These are phyloP conservation scores for Stagonosporopsis cucurbitacearum DNA, from an alignment of 2,329 filamentous ascomycete genomes.

Conservation along the genomic window DNA sequence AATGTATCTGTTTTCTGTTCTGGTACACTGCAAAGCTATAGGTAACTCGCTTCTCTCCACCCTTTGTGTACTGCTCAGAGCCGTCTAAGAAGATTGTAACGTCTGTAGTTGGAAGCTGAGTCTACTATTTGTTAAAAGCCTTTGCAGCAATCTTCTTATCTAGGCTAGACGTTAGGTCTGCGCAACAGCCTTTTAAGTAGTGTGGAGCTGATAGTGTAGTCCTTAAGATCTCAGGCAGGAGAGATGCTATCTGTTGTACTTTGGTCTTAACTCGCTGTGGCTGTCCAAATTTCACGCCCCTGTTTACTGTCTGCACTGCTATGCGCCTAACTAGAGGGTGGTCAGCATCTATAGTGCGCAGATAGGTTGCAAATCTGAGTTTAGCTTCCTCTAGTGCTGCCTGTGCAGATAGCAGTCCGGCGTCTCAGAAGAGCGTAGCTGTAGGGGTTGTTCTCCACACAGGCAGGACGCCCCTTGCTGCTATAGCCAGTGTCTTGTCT, in stretches of 20 bases:
- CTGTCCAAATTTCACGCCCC: not conserved
- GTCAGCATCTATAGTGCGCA: not conserved
- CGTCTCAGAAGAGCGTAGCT: conserved; percentile 1
- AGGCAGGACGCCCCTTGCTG: no score
- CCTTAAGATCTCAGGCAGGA: not conserved
- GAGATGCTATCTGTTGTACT: not conserved
- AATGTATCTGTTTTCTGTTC: not conserved
- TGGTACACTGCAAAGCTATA: not conserved
- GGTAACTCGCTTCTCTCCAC: not conserved
- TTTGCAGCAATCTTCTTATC: not conserved
- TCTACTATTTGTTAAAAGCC: not conserved
- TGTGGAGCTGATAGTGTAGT: not conserved
- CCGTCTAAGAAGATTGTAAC: not conserved
- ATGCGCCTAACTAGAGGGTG: not conserved
- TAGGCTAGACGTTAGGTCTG: not conserved
- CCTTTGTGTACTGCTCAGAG: not conserved
- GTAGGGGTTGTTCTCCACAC: conserved; percentile 1
- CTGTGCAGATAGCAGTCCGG: not conserved
- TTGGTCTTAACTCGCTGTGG: not conserved
- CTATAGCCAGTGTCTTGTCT: no score
- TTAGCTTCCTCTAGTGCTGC: not conserved
- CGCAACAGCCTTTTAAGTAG: not conserved
- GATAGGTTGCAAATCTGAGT: not conserved
- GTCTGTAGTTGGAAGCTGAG: not conserved
- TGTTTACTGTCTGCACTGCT: not conserved